These are phyloP conservation scores for Rubia yunnanensis DNA, from an alignment of 257 asterid species.

Conservation along the genomic window DNA sequence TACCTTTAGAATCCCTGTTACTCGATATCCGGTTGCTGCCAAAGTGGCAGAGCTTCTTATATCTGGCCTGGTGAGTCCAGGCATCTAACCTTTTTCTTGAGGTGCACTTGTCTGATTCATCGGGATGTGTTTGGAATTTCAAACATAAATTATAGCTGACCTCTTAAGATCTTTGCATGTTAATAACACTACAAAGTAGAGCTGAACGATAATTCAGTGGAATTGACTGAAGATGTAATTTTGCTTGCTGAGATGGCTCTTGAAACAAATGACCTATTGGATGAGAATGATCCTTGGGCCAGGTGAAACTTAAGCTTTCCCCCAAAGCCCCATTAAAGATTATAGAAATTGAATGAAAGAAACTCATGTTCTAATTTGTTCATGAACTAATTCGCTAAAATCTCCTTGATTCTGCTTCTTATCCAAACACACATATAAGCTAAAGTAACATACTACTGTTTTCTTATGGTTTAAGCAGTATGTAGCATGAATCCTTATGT, in stretches of 20 bases:
- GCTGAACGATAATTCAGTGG: constrained; percentile 89
- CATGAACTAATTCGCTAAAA: background rate
- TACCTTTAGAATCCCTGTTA: too few relatives aligned
- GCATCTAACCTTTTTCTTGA: constrained; percentile 9
- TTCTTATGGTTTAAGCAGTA: background rate
- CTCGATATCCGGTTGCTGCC: constrained; percentile 91
- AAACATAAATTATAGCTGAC: background rate
- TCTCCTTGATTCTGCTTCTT: background rate
- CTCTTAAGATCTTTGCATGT: constrained; percentile 7
- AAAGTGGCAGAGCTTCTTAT: constrained; percentile 82
- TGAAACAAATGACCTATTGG: constrained; percentile 92
- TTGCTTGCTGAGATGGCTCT: constrained; percentile 87
- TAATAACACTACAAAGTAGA: constrained; percentile 82
- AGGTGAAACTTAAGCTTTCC: constrained; percentile 38
- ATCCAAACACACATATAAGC: background rate
- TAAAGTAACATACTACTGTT: too few relatives aligned
- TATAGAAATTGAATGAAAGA: background rate
- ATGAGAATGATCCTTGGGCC: constrained; percentile 99
- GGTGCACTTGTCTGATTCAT: background rate
- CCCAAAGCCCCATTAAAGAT: constrained; percentile 1
- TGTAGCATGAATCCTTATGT: background rate
- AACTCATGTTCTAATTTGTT: background rate
- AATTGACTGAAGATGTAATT: constrained; percentile 92
- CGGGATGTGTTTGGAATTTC: background rate
- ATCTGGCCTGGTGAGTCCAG: constrained; percentile 56